phyloP scores from a whole-genome alignment of 2,329 filamentous ascomycete genomes.

The Paraconiothyrium brasiliense region DNA sequence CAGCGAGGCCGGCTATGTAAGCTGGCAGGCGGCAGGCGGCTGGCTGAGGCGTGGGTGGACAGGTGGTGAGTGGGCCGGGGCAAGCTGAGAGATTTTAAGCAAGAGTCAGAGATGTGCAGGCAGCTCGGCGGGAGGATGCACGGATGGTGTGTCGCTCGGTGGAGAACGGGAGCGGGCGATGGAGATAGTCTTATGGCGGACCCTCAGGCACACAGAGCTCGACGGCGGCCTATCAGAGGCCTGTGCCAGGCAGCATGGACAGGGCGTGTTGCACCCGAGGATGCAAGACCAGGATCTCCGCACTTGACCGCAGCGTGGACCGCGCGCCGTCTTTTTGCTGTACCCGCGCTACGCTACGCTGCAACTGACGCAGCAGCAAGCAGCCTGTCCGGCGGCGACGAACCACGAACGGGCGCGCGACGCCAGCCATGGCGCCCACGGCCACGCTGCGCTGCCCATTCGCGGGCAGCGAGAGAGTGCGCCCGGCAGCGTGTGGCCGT shows the following conservation, averaged over 20 bases:
- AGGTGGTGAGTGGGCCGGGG: constrained; percentile 2
- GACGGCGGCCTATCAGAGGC: constrained; percentile 21
- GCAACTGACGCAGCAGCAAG: constrained; percentile 17
- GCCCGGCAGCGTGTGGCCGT: neutral
- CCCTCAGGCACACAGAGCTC: constrained; percentile 29
- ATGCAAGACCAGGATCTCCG: constrained; percentile 27
- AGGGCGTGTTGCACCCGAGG: constrained; percentile 18
- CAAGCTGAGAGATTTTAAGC: constrained; percentile 14
- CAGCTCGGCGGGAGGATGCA: constrained; percentile 19
- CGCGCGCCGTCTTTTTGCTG: constrained; percentile 17
- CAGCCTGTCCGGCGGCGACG: constrained; percentile 12
- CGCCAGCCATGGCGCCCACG: neutral
- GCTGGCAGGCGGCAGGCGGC: constrained; percentile 13
- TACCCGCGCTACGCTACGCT: constrained; percentile 18
- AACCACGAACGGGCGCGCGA: constrained; percentile 23
- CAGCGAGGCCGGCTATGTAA: constrained; percentile 14
- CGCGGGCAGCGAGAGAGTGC: neutral
- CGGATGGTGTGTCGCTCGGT: constrained; percentile 22
- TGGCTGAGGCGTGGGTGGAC: constrained; percentile 6
- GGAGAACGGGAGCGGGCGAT: constrained; percentile 30
- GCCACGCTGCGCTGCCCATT: neutral
- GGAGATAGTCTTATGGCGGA: constrained; percentile 28
- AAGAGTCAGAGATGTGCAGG: constrained; percentile 22
- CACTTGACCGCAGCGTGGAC: constrained; percentile 22
- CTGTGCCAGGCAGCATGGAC: constrained; percentile 12